These are phyloP conservation scores for Ploettnerulaceae sp. DNA, from an alignment of 2,329 filamentous ascomycete species.

Conservation along the genomic window DNA sequence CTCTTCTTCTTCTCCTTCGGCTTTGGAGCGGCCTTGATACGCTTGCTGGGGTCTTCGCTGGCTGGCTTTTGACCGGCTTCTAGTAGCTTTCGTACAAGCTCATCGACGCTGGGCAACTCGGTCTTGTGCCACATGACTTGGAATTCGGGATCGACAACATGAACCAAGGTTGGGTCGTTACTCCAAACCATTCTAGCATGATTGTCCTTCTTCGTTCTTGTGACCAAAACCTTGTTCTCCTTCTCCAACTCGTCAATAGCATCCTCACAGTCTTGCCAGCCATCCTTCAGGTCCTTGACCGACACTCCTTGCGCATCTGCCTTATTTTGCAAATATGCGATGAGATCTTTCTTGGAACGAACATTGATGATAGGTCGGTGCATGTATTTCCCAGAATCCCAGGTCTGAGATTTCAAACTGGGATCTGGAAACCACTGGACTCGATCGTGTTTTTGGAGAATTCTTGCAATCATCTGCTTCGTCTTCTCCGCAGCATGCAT, in stretches of 20 bases:
- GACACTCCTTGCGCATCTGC: constrained; percentile 73
- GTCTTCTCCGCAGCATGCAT: constrained; percentile 55
- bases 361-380: constrained; percentile 85
- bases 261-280: constrained; percentile 81
- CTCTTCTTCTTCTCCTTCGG: constrained; percentile 37
- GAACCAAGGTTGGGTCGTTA: constrained; percentile 73
- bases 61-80: constrained; percentile 37
- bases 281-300: constrained; percentile 91
- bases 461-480: constrained; percentile 60
- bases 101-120: constrained; percentile 55
- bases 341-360: constrained; percentile 68
- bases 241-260: constrained; percentile 73
- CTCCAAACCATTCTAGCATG: constrained; percentile 82
- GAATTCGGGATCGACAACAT: constrained; percentile 78
- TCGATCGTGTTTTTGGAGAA: constrained; percentile 60
- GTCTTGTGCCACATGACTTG: constrained; percentile 77
- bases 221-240: constrained; percentile 76
- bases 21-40: constrained; percentile 33
- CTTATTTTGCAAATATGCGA: constrained; percentile 76
- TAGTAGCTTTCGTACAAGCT: constrained; percentile 38
- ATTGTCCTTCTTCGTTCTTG: constrained; percentile 88
- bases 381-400: constrained; percentile 66
- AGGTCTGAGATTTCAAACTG: constrained; percentile 60
- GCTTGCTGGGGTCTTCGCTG: constrained; percentile 36
- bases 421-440: constrained; percentile 53